Conservation (phyloP, 352 stramenopile species). For the Phytophthora chlamydospora region DNA sequence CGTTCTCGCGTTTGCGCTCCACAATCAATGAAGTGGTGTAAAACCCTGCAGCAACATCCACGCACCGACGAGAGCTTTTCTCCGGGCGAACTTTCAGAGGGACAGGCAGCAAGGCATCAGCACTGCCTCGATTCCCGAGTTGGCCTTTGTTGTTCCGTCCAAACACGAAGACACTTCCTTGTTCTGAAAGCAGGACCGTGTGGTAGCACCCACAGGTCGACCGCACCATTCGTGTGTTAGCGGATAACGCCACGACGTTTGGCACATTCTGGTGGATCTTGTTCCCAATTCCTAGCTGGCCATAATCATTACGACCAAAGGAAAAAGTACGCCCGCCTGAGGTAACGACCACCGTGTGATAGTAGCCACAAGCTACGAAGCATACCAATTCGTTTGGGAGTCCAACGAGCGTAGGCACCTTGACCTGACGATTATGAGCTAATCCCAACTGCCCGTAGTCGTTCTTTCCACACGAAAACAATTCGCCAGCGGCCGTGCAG, state of each 20-base stretch:
- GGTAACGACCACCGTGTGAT: slow-evolving; percentile 81
- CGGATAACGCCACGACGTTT: slow-evolving; percentile 70
- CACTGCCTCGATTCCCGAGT: slow-evolving; percentile 83
- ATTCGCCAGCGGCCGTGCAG: slow-evolving; percentile 66
- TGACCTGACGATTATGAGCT: slow-evolving; percentile 80
- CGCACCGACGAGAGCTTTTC: slow-evolving; percentile 75
- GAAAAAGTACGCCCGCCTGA: slow-evolving; percentile 69
- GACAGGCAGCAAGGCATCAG: slow-evolving; percentile 82
- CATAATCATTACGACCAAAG: slow-evolving; percentile 90
- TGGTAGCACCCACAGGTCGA: slow-evolving; percentile 89
- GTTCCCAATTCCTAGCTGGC: slow-evolving; percentile 83
- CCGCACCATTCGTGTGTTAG: slow-evolving; percentile 71
- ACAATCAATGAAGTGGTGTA: slow-evolving; percentile 90
- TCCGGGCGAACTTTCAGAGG: slow-evolving; percentile 83
- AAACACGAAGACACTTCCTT: slow-evolving; percentile 87
- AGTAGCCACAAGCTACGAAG: slow-evolving; percentile 89
- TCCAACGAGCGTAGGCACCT: slow-evolving; percentile 59
- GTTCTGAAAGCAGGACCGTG: slow-evolving; percentile 82
- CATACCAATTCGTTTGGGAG: slow-evolving; percentile 76
- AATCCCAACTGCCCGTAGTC: slow-evolving; percentile 88
- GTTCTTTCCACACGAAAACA: slow-evolving; percentile 88
- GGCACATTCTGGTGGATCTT: slow-evolving; percentile 86
- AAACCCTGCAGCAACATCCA: slow-evolving; percentile 86
- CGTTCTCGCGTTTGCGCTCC: slow-evolving; percentile 83
- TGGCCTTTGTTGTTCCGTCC: slow-evolving; percentile 91